Evolutionary conservation across 768 basidiomycete species (phyloP).

Genomic region (Leccinellum albellum): DNA sequence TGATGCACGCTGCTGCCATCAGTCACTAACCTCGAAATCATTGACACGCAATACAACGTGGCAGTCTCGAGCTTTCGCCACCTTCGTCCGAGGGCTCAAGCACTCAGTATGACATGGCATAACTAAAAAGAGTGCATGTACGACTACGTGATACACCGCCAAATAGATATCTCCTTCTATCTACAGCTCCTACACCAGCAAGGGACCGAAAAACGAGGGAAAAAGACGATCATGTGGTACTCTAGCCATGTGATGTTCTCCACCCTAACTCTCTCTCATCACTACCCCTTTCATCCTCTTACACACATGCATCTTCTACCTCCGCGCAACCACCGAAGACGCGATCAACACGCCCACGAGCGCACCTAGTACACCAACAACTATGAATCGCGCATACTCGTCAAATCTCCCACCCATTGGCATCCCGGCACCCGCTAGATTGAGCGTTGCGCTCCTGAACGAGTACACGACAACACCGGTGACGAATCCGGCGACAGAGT

Average conservation of each 20-base stretch:
- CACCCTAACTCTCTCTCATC: not conserved
- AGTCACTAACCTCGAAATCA: not conserved
- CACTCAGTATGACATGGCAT: not conserved
- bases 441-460: slow-evolving; percentile 47
- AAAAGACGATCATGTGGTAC: not conserved
- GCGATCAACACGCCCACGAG: slow-evolving; percentile 59
- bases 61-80: not conserved
- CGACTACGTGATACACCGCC: not conserved
- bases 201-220: not conserved
- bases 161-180: not conserved
- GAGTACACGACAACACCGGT: slow-evolving; percentile 64
- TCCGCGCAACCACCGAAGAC: slow-evolving; percentile 36
- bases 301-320: slow-evolving; percentile 3
- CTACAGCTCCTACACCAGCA: not conserved
- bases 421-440: slow-evolving; percentile 31
- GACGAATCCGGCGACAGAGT: slow-evolving; percentile 66
- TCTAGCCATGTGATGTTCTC: not conserved
- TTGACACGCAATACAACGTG: not conserved
- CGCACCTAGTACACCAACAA: slow-evolving; percentile 61
- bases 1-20: not conserved
- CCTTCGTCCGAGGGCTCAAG: not conserved
- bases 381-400: slow-evolving; percentile 60
- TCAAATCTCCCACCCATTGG: slow-evolving; percentile 44
- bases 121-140: not conserved
- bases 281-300: not conserved